Base-by-base conservation (phyloP, 768 basidiomycete species). In the Myochromella boudieri region DNA sequence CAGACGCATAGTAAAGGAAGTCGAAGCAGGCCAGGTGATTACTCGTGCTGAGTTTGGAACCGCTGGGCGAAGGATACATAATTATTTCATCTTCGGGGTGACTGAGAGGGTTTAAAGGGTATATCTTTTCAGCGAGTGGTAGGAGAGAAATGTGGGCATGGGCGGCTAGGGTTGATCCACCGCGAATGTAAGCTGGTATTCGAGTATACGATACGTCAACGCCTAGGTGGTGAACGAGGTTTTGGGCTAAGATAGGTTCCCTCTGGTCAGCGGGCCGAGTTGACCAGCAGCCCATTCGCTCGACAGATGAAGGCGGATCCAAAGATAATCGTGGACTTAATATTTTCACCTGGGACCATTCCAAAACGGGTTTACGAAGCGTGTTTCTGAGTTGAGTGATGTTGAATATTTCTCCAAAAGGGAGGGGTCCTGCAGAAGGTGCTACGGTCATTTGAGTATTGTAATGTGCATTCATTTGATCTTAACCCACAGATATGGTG, bases 321-420 rank as follows among this genome's bases (percentile, higher is more conserved):
- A 52, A 22, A 7, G 59, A 55, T 37, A 51, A 20, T 25, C 44
- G 46, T 33, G 57, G 48, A n/a, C 65, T 52, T 3, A 65, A 37
- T 26, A 58, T 54, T 55, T 80, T 80, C 10, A 78, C 64, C 40
- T 77, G 70, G 21, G 63, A 61, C 77, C 78, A 79, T 61, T 80
- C 75, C 6, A 80, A 57, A 34, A 80, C 49, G 1, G 74, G 72
- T 24, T 54, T 59, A 21, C 63, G 63, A 10, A 78, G 57, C n/a
- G 52, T 53, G 33, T 60, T 44, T 27, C 68, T 65, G 12, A 78
- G 61, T 3, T 59, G 52, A 1, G 67, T 59, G n/a, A 76, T 42
- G 52, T 78, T 69, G 49, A 75, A 77, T 2, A 80, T 59, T 20
- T 72, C 68, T 25, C 72, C 67, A 46, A 79, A 77, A 10, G 60